Evolutionary conservation across 2,329 filamentous ascomycete genomes (phyloP).

Genomic region (Parastagonospora nodorum): DNA sequence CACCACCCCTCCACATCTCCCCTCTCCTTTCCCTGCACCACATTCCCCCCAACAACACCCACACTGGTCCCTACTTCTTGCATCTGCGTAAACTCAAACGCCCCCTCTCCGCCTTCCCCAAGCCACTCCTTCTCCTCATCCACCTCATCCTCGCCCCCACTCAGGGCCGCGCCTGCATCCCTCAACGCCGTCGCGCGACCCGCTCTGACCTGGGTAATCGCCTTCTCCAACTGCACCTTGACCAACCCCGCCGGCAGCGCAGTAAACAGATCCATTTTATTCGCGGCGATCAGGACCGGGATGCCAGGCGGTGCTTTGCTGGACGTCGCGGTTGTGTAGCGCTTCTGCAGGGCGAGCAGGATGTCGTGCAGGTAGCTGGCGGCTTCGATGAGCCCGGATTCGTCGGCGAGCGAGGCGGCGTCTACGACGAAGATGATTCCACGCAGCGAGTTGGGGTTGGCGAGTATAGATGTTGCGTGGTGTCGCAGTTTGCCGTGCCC

Average conservation of each 20-base stretch:
- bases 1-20: conserved; percentile 85
- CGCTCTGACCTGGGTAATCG: conserved; percentile 77
- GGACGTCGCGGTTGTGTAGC: conserved; percentile 62
- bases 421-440: conserved; percentile 91
- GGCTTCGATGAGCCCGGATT: conserved; percentile 66
- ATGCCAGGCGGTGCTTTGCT: conserved; percentile 65
- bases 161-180: conserved; percentile 76
- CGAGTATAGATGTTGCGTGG: conserved; percentile 62
- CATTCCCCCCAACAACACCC: conserved; percentile 76
- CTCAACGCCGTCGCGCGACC: conserved; percentile 78
- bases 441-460: conserved; percentile 57
- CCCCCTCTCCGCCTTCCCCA: conserved; percentile 76
- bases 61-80: conserved; percentile 81
- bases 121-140: conserved; percentile 81
- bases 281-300: conserved; percentile 83
- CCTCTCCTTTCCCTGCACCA: conserved; percentile 60
- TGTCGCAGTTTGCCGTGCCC: conserved; percentile 93
- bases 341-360: conserved; percentile 80
- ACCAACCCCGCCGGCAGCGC: conserved; percentile 81
- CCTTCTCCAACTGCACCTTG: conserved; percentile 74
- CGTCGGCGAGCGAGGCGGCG: conserved; percentile 60
- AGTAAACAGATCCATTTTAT: conserved; percentile 96
- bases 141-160: conserved; percentile 53
- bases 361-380: conserved; percentile 89
- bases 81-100: conserved; percentile 82